These are phyloP conservation scores for Patellifolia procumbens DNA, from an alignment of 179 eudicot genomes.

Conservation along the genomic window DNA sequence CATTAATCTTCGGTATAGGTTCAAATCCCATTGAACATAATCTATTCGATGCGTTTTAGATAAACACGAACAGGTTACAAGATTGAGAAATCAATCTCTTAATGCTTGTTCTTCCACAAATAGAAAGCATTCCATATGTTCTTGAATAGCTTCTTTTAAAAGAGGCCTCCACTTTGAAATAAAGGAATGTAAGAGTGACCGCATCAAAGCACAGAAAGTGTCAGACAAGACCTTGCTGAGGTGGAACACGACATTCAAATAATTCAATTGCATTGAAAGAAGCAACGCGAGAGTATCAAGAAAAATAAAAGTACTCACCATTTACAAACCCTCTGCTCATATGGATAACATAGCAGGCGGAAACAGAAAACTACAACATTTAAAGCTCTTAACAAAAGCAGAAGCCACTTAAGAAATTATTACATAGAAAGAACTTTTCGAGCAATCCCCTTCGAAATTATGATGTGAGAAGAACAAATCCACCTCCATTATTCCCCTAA, in stretches of 20 bases:
- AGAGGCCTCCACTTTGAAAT: neutral
- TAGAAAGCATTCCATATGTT: neutral
- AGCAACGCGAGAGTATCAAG: neutral
- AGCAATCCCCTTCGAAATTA: neutral
- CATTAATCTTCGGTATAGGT: neutral
- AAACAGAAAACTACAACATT: neutral
- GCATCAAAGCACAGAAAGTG: neutral
- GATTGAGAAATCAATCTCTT: too few species aligned
- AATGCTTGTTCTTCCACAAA: neutral
- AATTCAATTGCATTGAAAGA: conserved; percentile 1
- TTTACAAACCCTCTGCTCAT: neutral
- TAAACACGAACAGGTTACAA: neutral
- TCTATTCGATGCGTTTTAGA: neutral
- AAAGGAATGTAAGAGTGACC: neutral
- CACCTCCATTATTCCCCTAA: neutral
- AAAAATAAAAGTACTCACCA: too few species aligned
- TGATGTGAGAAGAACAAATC: neutral
- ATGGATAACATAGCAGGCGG: neutral
- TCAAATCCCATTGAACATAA: neutral
- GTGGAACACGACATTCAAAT: neutral
- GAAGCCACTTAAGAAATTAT: neutral
- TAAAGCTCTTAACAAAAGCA: neutral
- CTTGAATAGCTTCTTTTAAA: neutral
- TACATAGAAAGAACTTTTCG: neutral
- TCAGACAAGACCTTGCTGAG: neutral